Base-by-base conservation (phyloP, 768 basidiomycete genomes). In the Lactarius sanguifluus region DNA sequence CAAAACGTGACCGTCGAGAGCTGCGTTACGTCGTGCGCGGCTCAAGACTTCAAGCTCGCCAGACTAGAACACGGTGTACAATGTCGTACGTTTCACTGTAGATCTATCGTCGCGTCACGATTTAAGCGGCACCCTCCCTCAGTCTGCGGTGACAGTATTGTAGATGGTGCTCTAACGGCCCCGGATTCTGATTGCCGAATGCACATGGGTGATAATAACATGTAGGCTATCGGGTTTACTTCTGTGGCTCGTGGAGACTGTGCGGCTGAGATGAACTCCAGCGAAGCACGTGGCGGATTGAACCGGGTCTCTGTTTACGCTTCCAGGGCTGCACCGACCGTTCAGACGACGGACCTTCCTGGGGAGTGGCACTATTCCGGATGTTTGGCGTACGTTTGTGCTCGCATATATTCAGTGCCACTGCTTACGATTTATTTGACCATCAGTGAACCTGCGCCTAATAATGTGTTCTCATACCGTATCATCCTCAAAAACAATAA, bases 141-240 rank as follows among this genome's bases (percentile, higher is more conserved):
- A 90, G 89, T 86, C 76, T 95, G 93, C 69, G 91, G 90, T 4
- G 81, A 91, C 72, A 76, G 78, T 12, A 77, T 93, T 56, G 78
- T 86, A 15, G 80, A 83, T 30, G 88, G 87, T 13, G 90, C 89
- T 2, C 83, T 81, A 1, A 58, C 70, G 16, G 82, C 81, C 0
- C 68, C 78, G 1, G 82, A 82, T 2, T 75, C 77, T 4, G 81
- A 81, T 41, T 96, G 94, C 72, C 85, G 82, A 73, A 90, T 88
- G 88, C 81, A 79, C 1, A 94, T 93, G 67, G 81, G 81, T 23
- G 92, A 91, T 23, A 86, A 86, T 64, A 43, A 84, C 10, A 79
- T 83, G 90, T 89, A 69, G 70, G 87, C 75, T 1, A 10, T 20
- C 25, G 16, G 13, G 8, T 18, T 32, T 30, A 12, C 3, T 36